Conservation (phyloP, 805 yeast genomes). For the Starmerella apicola region DNA sequence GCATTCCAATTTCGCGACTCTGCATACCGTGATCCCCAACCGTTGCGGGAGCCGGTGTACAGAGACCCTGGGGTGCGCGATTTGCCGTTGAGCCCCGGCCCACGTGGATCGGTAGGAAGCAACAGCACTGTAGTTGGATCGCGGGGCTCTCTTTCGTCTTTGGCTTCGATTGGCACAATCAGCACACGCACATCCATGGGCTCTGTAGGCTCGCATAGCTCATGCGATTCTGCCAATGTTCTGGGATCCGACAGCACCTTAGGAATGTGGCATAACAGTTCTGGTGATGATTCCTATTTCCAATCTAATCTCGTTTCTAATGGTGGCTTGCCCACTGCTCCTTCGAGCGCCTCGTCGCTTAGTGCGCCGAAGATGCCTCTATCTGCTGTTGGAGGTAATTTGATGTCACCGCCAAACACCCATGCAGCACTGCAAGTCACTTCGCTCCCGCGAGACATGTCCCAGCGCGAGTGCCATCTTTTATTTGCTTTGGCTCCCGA, state of each 20-base stretch:
- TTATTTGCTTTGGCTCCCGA: conserved; percentile 32
- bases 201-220: conserved; percentile 3
- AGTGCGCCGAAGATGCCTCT: background rate
- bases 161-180: conserved; percentile 8
- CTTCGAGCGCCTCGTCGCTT: background rate
- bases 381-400: conserved; percentile 6
- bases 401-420: conserved; percentile 3
- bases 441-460: conserved; percentile 29
- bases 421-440: conserved; percentile 21
- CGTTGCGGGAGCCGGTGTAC: background rate
- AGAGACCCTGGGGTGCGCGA: conserved; percentile 4
- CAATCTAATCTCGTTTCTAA: background rate
- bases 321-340: background rate
- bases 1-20: background rate
- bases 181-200: conserved; percentile 6
- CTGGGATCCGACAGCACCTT: background rate
- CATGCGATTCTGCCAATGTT: background rate
- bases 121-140: conserved; percentile 3
- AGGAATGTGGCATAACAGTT: background rate
- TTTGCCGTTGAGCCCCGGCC: conserved; percentile 6
- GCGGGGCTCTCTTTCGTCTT: conserved; percentile 8
- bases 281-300: background rate
- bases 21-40: background rate
- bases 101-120: conserved; percentile 3
- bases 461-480: conserved; percentile 29